Evolutionary conservation across 306 rosid species (phyloP).

Genomic region (Prunus fruticosa): DNA sequence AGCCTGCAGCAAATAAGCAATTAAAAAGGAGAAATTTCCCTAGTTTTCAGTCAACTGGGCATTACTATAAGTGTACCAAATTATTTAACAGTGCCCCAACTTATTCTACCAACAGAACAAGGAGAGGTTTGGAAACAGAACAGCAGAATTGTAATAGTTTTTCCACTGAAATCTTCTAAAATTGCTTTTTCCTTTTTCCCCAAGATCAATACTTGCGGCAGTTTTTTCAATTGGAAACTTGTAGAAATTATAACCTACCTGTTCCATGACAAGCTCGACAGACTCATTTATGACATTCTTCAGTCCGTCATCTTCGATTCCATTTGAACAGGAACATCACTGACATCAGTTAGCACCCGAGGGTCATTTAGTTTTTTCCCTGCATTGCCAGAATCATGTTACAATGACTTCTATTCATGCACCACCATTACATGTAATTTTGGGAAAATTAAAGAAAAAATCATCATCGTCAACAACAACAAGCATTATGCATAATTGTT

Average conservation of each 20-base stretch:
- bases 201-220: background rate
- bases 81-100: background rate
- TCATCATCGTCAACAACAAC: background rate
- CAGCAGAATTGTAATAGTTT: background rate
- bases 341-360: slow-evolving; percentile 83
- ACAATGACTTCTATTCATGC: background rate
- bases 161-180: background rate
- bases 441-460: background rate
- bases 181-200: background rate
- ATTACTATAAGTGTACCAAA: background rate
- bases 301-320: slow-evolving; percentile 70
- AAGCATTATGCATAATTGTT: background rate
- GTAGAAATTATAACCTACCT: slow-evolving; percentile 38
- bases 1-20: too few species aligned
- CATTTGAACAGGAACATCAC: slow-evolving; percentile 94
- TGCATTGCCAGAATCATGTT: slow-evolving; percentile 28
- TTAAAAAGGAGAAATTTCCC: background rate
- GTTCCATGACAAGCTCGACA: slow-evolving; percentile 90
- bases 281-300: slow-evolving; percentile 89
- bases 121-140: background rate
- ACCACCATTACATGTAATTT: slow-evolving; percentile 2
- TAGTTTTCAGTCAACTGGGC: background rate
- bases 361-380: slow-evolving; percentile 78
- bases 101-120: background rate
- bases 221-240: background rate